Conservation (phyloP, 2,329 filamentous ascomycete species). For the Metarhizium robertsii region DNA sequence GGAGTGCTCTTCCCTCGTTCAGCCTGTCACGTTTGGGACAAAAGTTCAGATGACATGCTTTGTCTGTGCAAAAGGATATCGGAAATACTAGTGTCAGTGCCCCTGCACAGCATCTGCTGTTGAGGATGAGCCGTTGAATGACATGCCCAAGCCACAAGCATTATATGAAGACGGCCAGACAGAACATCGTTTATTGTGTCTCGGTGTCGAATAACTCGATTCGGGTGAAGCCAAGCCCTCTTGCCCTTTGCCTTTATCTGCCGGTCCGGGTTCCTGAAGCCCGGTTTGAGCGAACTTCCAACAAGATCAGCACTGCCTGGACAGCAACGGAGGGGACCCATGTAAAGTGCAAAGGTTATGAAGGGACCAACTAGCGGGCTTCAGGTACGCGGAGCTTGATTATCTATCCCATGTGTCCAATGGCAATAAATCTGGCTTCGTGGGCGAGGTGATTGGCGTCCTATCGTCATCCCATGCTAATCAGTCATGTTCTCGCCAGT, state of each 20-base stretch:
- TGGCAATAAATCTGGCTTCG: background rate
- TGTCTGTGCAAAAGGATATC: background rate
- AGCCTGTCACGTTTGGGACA: background rate
- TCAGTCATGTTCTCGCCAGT: background rate
- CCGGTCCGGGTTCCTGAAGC: background rate
- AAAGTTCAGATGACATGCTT: conserved; percentile 2
- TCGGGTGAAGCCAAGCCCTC: background rate
- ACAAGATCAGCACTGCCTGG: background rate
- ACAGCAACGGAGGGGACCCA: background rate
- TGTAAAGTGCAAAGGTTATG: background rate
- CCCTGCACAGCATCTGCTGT: background rate
- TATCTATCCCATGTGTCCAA: background rate
- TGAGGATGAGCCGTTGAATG: background rate
- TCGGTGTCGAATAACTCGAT: background rate
- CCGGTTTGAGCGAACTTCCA: background rate
- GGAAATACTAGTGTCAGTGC: background rate
- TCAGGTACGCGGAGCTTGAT: background rate
- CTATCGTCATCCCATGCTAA: background rate
- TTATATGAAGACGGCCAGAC: background rate
- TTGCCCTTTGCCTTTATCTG: background rate
- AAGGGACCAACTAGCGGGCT: background rate
- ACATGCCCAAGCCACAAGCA: background rate
- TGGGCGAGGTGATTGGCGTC: conserved; percentile 2
- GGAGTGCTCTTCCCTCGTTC: background rate
- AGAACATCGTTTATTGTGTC: background rate